Conservation (phyloP, 805 yeast species). For the Wickerhamiella azyma region DNA sequence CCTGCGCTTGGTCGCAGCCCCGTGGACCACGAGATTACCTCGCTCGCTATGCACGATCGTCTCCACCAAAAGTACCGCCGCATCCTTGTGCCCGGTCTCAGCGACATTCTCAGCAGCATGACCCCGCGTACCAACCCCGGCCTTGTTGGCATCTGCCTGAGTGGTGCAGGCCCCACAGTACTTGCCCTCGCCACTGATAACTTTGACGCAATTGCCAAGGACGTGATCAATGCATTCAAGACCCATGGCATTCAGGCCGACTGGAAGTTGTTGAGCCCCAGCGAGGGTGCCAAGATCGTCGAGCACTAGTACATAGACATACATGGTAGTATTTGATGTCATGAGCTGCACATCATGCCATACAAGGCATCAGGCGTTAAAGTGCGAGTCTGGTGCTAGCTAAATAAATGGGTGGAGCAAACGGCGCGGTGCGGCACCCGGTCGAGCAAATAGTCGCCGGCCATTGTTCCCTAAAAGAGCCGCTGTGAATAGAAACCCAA, state of each 20-base stretch:
- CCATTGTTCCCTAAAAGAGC: too few relatives aligned
- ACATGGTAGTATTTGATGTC: background rate
- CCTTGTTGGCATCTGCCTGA: slow-evolving; percentile 80
- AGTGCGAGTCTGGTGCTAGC: too few relatives aligned
- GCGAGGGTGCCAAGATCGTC: slow-evolving; percentile 45
- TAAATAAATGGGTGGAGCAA: background rate
- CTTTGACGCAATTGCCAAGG: slow-evolving; percentile 68
- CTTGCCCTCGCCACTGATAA: slow-evolving; percentile 83
- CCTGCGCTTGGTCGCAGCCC: slow-evolving; percentile 78
- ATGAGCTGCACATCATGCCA: too few relatives aligned
- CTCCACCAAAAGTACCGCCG: slow-evolving; percentile 96
- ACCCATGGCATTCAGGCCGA: slow-evolving; percentile 53
- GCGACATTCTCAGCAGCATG: slow-evolving; percentile 62
- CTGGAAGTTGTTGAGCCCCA: slow-evolving; percentile 77
- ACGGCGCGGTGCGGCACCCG: background rate
- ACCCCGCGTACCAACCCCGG: slow-evolving; percentile 78
- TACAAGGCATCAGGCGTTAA: too few relatives aligned
- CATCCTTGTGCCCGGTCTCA: slow-evolving; percentile 78
- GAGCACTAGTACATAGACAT: background rate
- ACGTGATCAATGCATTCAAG: slow-evolving; percentile 55
- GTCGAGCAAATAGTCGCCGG: too few relatives aligned
- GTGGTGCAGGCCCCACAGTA: slow-evolving; percentile 98
- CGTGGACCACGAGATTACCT: slow-evolving; percentile 71
- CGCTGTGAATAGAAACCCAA: too few relatives aligned
- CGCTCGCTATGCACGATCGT: slow-evolving; percentile 92